phyloP scores from a whole-genome alignment of 768 basidiomycete species.

The Leucosporidium creatinivorum region DNA sequence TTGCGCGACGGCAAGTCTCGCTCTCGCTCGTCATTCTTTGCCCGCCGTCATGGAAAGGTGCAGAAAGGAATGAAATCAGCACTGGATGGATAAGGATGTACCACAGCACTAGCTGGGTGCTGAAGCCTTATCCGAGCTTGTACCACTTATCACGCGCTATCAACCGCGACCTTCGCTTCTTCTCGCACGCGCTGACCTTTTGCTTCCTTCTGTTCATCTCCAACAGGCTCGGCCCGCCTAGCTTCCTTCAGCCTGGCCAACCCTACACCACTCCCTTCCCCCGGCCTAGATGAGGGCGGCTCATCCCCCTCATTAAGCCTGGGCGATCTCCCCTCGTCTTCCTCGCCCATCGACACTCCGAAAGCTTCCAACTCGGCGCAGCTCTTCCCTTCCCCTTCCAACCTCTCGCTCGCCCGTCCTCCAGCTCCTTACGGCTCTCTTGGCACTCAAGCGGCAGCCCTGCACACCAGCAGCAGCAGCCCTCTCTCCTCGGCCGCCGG shows the following conservation, averaged over 20 bases:
- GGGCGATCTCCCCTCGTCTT: background rate
- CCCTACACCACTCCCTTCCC: background rate
- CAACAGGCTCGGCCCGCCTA: constrained; percentile 26
- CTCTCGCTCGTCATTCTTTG: background rate
- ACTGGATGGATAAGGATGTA: background rate
- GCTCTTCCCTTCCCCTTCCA: background rate
- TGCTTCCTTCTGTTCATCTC: background rate
- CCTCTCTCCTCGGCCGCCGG: background rate
- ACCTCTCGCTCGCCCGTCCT: constrained; percentile 13
- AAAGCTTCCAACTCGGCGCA: background rate
- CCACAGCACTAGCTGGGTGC: background rate
- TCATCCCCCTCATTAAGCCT: background rate
- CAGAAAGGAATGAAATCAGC: background rate
- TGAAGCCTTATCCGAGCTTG: too few relatives aligned
- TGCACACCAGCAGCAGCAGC: too few relatives aligned
- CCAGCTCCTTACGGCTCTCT: background rate
- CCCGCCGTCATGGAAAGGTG: background rate
- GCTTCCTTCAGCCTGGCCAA: constrained; percentile 16
- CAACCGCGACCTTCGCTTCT: too few relatives aligned
- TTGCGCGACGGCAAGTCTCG: constrained; percentile 28
- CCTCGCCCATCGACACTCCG: background rate
- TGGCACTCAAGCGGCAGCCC: too few relatives aligned
- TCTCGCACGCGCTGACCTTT: background rate
- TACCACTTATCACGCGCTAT: too few relatives aligned
- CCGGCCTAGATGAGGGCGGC: background rate